These are phyloP conservation scores for Thalassiosira hispida DNA, from an alignment of 352 stramenopile genomes.

Conservation along the genomic window DNA sequence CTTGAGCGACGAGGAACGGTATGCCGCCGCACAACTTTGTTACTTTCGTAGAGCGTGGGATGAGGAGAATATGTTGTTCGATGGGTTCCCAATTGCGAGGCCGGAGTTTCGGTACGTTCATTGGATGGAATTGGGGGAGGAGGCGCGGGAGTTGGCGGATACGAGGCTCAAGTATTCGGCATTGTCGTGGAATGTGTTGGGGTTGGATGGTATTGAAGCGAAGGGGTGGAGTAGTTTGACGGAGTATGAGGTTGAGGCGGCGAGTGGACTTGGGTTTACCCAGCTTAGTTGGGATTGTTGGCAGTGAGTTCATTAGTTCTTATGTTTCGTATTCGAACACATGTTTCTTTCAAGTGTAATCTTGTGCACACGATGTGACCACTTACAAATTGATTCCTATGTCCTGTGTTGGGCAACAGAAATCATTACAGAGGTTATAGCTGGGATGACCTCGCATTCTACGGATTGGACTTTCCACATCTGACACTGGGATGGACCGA, in stretches of 20 bases:
- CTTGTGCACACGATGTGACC: background rate
- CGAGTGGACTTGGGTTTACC: conserved; percentile 1
- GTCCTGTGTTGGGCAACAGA: background rate
- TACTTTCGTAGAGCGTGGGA: conserved; percentile 41
- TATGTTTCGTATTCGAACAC: background rate
- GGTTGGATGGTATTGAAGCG: conserved; percentile 26
- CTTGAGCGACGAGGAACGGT: conserved; percentile 28
- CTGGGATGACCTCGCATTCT: conserved; percentile 45
- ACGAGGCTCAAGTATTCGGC: conserved; percentile 30
- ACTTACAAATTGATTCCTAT: conserved; percentile 4
- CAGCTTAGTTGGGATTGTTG: conserved; percentile 48
- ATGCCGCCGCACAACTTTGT: conserved; percentile 37
- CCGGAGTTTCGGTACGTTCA: conserved; percentile 36
- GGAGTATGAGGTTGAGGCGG: conserved; percentile 1
- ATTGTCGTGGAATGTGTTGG: conserved; percentile 51
- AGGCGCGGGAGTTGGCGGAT: conserved; percentile 1
- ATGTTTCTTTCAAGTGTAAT: background rate
- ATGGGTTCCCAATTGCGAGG: conserved; percentile 30
- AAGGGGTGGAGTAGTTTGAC: conserved; percentile 24
- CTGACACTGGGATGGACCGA: conserved; percentile 33
- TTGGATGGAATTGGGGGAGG: conserved; percentile 23
- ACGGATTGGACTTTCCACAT: conserved; percentile 39
- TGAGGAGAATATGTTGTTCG: conserved; percentile 11
- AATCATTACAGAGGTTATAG: conserved; percentile 26
- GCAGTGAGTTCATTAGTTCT: conserved; percentile 21